phyloP scores from a whole-genome alignment of 1,139 yeast genomes.

The Zygotorulaspora mrakii region DNA sequence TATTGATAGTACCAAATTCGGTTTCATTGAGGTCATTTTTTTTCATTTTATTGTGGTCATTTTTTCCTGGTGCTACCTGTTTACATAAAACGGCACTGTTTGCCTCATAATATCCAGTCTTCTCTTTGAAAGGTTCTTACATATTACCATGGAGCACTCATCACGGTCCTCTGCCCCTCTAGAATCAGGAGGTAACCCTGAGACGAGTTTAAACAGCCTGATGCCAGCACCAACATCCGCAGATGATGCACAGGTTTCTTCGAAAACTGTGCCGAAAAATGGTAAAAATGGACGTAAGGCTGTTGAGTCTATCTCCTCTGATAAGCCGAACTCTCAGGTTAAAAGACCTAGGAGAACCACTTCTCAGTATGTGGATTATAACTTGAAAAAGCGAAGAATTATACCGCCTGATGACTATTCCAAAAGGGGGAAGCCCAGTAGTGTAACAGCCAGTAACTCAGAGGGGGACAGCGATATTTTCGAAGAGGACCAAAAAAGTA shows the following conservation, averaged over 20 bases:
- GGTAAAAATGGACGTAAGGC: slow-evolving; percentile 5
- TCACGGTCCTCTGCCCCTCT: background rate
- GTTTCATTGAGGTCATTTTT: background rate
- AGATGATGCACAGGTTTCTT: no score
- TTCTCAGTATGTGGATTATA: slow-evolving; percentile 34
- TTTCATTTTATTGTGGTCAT: no score
- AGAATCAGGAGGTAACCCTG: background rate
- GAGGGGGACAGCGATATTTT: slow-evolving; percentile 5
- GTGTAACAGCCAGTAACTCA: slow-evolving; percentile 5
- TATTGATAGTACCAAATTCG: background rate
- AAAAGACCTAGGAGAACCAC: slow-evolving; percentile 31
- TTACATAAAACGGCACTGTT: no score
- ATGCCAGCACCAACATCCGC: slow-evolving; percentile 1
- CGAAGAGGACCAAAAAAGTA: slow-evolving; percentile 8
- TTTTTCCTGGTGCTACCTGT: no score
- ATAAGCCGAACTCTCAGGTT: slow-evolving; percentile 5
- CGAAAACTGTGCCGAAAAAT: slow-evolving; percentile 1
- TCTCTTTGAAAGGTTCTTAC: no score
- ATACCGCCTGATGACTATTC: slow-evolving; percentile 27
- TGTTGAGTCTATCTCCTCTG: slow-evolving; percentile 11
- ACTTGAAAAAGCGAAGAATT: slow-evolving; percentile 32
- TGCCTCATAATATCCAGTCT: no score
- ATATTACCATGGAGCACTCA: background rate
- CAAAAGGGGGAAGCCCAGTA: slow-evolving; percentile 7
- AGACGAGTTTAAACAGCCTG: slow-evolving; percentile 2